phyloP scores from a whole-genome alignment of 306 rosid species.

The Citrullus mucosospermus region DNA sequence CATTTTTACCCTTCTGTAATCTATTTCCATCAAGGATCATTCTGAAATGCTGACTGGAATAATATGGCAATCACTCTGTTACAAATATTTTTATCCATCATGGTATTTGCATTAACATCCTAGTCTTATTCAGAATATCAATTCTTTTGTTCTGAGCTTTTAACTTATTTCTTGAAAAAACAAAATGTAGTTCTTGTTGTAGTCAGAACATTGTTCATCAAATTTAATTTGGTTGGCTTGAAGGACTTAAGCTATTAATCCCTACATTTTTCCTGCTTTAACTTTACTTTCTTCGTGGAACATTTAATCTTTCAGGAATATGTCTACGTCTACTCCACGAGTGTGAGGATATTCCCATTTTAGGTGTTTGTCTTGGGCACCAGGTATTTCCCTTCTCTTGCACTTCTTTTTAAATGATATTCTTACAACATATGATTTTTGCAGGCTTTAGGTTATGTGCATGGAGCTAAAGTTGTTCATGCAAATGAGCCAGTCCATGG shows the following conservation, averaged over 20 bases:
- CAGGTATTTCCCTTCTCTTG: conserved; percentile 41
- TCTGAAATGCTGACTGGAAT: background rate
- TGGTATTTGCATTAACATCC: background rate
- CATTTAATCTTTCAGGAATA: conserved; percentile 52
- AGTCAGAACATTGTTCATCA: background rate
- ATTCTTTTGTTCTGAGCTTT: background rate
- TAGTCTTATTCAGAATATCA: background rate
- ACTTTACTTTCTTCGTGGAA: conserved; percentile 1
- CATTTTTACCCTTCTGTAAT: background rate
- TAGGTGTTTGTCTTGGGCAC: conserved; percentile 97
- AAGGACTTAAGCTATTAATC: background rate
- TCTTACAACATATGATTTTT: conserved; percentile 2
- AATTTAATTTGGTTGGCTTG: background rate
- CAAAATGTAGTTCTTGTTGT: conserved; percentile 1
- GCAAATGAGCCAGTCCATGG: conserved; percentile 96
- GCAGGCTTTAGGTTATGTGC: conserved; percentile 90
- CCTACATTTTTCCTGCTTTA: background rate
- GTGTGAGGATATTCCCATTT: conserved; percentile 77
- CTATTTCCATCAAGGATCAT: background rate
- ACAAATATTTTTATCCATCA: background rate
- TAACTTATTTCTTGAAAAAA: background rate
- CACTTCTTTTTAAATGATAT: background rate
- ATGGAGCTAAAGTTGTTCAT: conserved; percentile 84
- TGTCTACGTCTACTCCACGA: conserved; percentile 69
- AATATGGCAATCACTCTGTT: background rate